Conservation (phyloP, 2,329 filamentous ascomycete species). For the Capronia coronata region DNA sequence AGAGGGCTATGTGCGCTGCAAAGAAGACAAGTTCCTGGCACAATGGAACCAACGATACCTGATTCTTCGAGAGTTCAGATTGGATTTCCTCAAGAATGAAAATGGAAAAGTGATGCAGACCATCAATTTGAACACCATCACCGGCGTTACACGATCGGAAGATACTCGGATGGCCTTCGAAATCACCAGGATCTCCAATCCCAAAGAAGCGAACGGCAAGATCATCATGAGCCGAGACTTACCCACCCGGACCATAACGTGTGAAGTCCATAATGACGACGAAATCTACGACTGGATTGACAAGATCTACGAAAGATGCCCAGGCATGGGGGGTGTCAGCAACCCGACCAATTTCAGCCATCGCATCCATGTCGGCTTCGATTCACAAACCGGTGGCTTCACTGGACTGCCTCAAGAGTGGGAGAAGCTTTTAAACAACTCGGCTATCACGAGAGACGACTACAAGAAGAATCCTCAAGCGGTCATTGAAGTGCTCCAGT, state of each 20-base stretch:
- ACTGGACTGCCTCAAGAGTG: slow-evolving; percentile 91
- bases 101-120: slow-evolving; percentile 81
- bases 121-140: slow-evolving; percentile 77
- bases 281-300: slow-evolving; percentile 99
- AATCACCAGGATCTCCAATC: slow-evolving; percentile 63
- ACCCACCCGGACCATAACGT: slow-evolving; percentile 74
- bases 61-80: slow-evolving; percentile 81
- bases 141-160: slow-evolving; percentile 85
- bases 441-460: slow-evolving; percentile 96
- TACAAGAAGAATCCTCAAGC: slow-evolving; percentile 94
- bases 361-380: slow-evolving; percentile 94
- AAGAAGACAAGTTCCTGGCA: slow-evolving; percentile 73
- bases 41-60: slow-evolving; percentile 90
- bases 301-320: slow-evolving; percentile 92
- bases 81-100: slow-evolving; percentile 92
- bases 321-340: slow-evolving; percentile 95
- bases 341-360: slow-evolving; percentile 98
- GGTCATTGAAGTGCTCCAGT: slow-evolving; percentile 60
- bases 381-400: slow-evolving; percentile 90
- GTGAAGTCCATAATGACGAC: slow-evolving; percentile 90
- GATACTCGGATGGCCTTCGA: slow-evolving; percentile 89
- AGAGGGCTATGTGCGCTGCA: slow-evolving; percentile 52
- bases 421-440: slow-evolving; percentile 93
- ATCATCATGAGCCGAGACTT: slow-evolving; percentile 72
- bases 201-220: slow-evolving; percentile 57